Percentiles rank a stretch among this genome's conserved stretches.
Conservation (phyloP, 2,329 filamentous ascomycete species). For the Fusarium pseudonygamai region DNA sequence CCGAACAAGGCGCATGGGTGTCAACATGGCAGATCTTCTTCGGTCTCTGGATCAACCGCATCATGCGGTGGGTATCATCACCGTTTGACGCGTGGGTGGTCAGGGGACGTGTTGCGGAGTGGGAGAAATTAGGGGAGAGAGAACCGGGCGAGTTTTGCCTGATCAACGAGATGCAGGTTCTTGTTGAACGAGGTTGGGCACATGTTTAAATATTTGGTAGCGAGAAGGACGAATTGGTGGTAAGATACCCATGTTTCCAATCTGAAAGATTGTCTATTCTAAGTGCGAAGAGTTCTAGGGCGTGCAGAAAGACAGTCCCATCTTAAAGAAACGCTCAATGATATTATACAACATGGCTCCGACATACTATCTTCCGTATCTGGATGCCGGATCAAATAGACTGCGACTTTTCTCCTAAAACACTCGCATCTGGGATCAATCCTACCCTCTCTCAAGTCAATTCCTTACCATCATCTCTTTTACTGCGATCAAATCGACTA, state of each 20-base stretch:
- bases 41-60: constrained; percentile 68
- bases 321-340: neutral
- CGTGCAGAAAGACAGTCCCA: neutral
- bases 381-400: neutral
- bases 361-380: neutral
- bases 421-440: neutral
- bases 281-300: neutral
- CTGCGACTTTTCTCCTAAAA: too few relatives aligned
- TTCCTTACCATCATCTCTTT: neutral
- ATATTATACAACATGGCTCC: neutral
- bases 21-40: constrained; percentile 57
- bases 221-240: neutral
- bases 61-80: constrained; percentile 54
- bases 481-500: neutral
- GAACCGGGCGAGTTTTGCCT: constrained; percentile 63
- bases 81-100: constrained; percentile 49
- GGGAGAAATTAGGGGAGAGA: constrained; percentile 49
- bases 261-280: neutral
- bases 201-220: constrained; percentile 49
- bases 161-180: constrained; percentile 70
- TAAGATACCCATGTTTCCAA: constrained; percentile 26
- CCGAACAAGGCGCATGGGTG: constrained; percentile 54
- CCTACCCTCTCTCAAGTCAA: neutral
- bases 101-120: constrained; percentile 50
- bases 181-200: constrained; percentile 66